Percentiles rank a stretch among this genome's conserved stretches.
Evolutionary conservation across 129 eudicot genomes (phyloP).

Genomic region (carrot (Daucus carota)): DH1_v3.0 NC_030385.2:17480501-17481000

Average conservation of each 20-base stretch:
- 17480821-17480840: background rate
- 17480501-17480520: conserved; percentile 36
- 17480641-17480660: background rate
- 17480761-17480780: conserved; percentile 26
- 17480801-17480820: conserved; percentile 19
- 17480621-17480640: background rate
- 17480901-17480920: background rate
- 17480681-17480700: background rate
- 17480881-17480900: background rate
- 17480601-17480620: background rate
- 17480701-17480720: conserved; percentile 45
- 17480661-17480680: background rate
- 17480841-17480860: background rate
- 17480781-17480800: conserved; percentile 54
- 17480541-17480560: conserved; percentile 39
- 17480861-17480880: too few relatives aligned
- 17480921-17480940: too few relatives aligned
- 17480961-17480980: background rate
- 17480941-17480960: background rate
- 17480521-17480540: conserved; percentile 41
- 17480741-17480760: conserved; percentile 35
- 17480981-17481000: background rate
- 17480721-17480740: conserved; percentile 41
- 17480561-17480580: conserved; percentile 24
- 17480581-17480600: background rate